Evolutionary conservation across 1,284 basidiomycete species (phyloP).

Genomic region (Afroboletus lepidellus): DNA sequence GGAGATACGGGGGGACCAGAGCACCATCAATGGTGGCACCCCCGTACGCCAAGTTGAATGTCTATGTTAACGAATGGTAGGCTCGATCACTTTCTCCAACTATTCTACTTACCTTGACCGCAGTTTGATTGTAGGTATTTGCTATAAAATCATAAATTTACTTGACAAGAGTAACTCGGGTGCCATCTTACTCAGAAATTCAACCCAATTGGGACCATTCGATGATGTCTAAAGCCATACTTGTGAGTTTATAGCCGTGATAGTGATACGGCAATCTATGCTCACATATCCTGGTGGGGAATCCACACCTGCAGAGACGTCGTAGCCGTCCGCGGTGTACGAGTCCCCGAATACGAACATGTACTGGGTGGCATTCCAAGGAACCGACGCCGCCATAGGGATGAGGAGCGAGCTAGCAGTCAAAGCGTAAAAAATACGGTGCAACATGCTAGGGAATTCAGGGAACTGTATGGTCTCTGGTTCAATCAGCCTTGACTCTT

Average conservation of each 20-base stretch:
- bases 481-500: not conserved
- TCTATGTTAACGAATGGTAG: constrained; percentile 33
- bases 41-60: constrained; percentile 58
- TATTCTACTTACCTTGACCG: constrained; percentile 43
- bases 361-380: constrained; percentile 46
- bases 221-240: constrained; percentile 47
- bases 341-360: constrained; percentile 61
- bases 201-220: constrained; percentile 65
- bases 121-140: constrained; percentile 53
- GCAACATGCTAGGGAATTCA: constrained; percentile 17
- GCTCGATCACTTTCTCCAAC: not conserved
- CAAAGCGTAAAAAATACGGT: not conserved
- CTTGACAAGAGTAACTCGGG: not conserved
- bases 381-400: constrained; percentile 25
- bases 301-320: constrained; percentile 56
- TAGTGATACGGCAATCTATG: constrained; percentile 3
- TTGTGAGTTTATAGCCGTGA: constrained; percentile 5
- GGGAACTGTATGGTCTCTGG: too few species aligned
- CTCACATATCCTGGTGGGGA: constrained; percentile 56
- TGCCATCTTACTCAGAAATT: constrained; percentile 50
- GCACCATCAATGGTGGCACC: constrained; percentile 62
- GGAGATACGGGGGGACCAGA: constrained; percentile 53
- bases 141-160: constrained; percentile 21
- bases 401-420: constrained; percentile 8
- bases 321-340: constrained; percentile 51